Evolutionary conservation across 2,329 filamentous ascomycete species (phyloP), one percentile per base, ranked within the genome.

Genomic region (Pseudonectria buxi): DNA sequence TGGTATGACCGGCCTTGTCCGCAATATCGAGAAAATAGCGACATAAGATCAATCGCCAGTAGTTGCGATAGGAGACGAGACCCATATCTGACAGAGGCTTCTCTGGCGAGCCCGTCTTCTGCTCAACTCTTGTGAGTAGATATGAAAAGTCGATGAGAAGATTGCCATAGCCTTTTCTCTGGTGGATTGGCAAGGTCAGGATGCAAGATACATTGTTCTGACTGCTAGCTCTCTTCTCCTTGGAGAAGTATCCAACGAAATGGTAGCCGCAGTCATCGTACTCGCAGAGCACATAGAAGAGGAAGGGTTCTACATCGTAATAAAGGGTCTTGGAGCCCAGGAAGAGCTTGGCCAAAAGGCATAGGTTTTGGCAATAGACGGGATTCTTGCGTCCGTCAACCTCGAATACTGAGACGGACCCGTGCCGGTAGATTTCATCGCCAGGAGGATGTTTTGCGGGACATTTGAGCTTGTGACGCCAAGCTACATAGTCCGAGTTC

Each of bases 181-280:
- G 90, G 56, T 96, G 92, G 36, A 96, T 95, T 0, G 92, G 92
- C 26, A 98, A 68, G 4, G 94, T 95, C 31, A 98, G 68, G 49
- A 98, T 98, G 61, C 92, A 98, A 7, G 88, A 95, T 31, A 98
- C 92, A 47, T 98, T 98, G 61, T 98, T 96, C 50, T 89, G 83
- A 42, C 88, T 94, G 60, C 86, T 90, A 3, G 87, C 83, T 28
- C 94, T 76, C 64, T 98, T 98, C 64, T 98, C 92, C 59, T 98
- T 98, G 33, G 92, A 96, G 54, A 98, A 98, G 57, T 98, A 98
- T n/a, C 92, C 92, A 16, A 96, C 90, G 49, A 98, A 92, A 57
- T 95, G 92, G 56, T 92, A 95, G 13, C 90, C 90, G 13, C 83
- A 76, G 37, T 92, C 83, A 54, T 95, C 86, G 50, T 89, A 90